Percentiles rank a stretch among this genome's conserved stretches.
These are phyloP conservation scores for Xanthoconium separans DNA, from an alignment of 1,284 basidiomycete genomes.

Conservation along the genomic window DNA sequence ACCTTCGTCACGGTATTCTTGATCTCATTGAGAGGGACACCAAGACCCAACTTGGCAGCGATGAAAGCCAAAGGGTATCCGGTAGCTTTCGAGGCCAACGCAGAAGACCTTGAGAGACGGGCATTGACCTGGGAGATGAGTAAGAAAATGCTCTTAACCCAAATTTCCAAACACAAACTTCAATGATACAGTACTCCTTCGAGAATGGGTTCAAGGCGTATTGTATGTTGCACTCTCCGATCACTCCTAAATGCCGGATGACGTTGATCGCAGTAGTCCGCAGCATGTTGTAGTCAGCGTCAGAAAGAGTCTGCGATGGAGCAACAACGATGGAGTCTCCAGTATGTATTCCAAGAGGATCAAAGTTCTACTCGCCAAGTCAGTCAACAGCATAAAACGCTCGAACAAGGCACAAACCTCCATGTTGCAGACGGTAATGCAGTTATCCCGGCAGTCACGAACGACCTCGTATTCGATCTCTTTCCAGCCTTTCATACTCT, in stretches of 20 bases:
- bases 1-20: slow-evolving; percentile 96
- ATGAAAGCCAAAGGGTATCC: slow-evolving; percentile 99
- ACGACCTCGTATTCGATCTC: slow-evolving; percentile 99
- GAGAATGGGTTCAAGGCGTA: slow-evolving; percentile 96
- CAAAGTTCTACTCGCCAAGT: slow-evolving; percentile 77
- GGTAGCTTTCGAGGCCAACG: slow-evolving; percentile 97
- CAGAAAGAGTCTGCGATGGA: slow-evolving; percentile 97
- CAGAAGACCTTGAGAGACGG: slow-evolving; percentile 97
- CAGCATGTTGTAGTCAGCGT: slow-evolving; percentile 98
- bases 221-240: slow-evolving; percentile 99
- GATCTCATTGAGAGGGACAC: slow-evolving; percentile 97
- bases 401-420: slow-evolving; percentile 62
- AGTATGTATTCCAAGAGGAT: slow-evolving; percentile 97
- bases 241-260: slow-evolving; percentile 94
- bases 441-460: slow-evolving; percentile 96
- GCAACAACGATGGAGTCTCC: slow-evolving; percentile 99
- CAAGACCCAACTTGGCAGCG: slow-evolving; percentile 95
- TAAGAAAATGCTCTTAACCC: neutral
- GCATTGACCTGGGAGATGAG: slow-evolving; percentile 79
- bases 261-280: slow-evolving; percentile 98
- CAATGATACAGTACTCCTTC: slow-evolving; percentile 98
- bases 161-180: slow-evolving; percentile 47
- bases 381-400: neutral
- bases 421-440: slow-evolving; percentile 99
- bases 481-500: slow-evolving; percentile 99